phyloP scores from a whole-genome alignment of 805 yeast species.

The Hemisphaericaspora nanyangensis region DNA sequence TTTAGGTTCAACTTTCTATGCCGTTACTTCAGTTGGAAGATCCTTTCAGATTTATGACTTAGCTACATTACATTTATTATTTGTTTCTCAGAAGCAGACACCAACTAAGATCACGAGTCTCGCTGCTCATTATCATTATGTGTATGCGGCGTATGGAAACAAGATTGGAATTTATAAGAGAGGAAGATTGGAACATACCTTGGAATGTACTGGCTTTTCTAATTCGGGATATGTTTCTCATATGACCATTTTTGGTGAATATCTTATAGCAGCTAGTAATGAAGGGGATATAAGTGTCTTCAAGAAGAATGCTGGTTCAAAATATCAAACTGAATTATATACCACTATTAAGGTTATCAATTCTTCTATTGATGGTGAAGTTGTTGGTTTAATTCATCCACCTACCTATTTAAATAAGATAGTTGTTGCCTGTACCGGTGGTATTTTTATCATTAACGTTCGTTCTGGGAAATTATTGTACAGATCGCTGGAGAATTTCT shows the following conservation, averaged over 20 bases:
- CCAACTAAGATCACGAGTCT: conserved; percentile 64
- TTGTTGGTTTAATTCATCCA: conserved; percentile 71
- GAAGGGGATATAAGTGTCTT: conserved; percentile 49
- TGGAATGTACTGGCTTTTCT: conserved; percentile 26
- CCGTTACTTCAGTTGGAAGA: conserved; percentile 85
- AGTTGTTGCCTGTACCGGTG: conserved; percentile 70
- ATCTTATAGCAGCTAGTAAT: conserved; percentile 51
- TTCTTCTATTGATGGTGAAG: conserved; percentile 62
- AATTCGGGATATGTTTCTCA: conserved; percentile 37
- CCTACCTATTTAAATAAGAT: conserved; percentile 92
- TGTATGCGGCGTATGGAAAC: conserved; percentile 71
- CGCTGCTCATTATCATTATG: conserved; percentile 78
- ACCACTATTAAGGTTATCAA: conserved; percentile 51
- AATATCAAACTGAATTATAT: conserved; percentile 60
- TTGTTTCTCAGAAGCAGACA: conserved; percentile 81
- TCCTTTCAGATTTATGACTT: conserved; percentile 93
- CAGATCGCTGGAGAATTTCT: conserved; percentile 43
- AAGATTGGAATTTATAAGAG: conserved; percentile 76
- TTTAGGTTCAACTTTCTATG: conserved; percentile 80
- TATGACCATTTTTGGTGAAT: conserved; percentile 73
- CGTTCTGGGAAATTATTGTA: conserved; percentile 71
- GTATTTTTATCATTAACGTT: conserved; percentile 63
- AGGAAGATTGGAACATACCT: conserved; percentile 58
- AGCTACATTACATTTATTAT: conserved; percentile 74
- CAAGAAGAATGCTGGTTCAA: conserved; percentile 43